A percentile compares a stretch with the other conserved stretches of the same genome.
These are phyloP conservation scores for Allium fistulosum DNA, from an alignment of 106 monocot species.

Conservation along the genomic window DNA sequence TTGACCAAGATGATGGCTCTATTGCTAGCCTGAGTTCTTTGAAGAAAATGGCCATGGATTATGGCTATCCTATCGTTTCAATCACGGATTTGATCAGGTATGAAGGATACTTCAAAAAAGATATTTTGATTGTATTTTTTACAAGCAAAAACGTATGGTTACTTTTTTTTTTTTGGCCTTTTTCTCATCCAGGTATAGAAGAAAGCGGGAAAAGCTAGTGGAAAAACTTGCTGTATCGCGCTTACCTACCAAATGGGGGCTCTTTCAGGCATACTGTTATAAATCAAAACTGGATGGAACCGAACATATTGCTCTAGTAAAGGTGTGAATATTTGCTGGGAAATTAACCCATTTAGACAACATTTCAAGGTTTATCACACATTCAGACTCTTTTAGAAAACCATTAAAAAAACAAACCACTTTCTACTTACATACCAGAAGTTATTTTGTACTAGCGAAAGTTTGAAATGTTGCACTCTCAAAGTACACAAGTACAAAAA, in stretches of 20 bases:
- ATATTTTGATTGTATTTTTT: too few species aligned
- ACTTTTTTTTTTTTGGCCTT: too few species aligned
- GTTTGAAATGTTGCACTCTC: too few species aligned
- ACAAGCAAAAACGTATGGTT: too few species aligned
- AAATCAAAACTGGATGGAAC: conserved; percentile 71
- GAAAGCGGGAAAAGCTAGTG: conserved; percentile 75
- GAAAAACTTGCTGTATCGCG: conserved; percentile 62
- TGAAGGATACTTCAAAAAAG: background rate
- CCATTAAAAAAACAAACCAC: too few species aligned
- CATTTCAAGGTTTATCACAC: background rate
- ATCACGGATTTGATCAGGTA: conserved; percentile 75
- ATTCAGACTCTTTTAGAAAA: background rate
- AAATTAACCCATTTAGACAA: background rate
- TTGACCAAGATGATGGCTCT: conserved; percentile 70
- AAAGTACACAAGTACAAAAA: too few species aligned
- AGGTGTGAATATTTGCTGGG: conserved; percentile 27
- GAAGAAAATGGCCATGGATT: conserved; percentile 38
- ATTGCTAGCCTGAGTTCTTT: conserved; percentile 37
- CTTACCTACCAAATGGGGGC: conserved; percentile 80
- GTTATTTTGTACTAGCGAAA: too few species aligned
- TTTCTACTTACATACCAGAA: too few species aligned
- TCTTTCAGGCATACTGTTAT: conserved; percentile 69
- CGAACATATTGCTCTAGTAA: conserved; percentile 78
- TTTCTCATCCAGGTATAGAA: conserved; percentile 51
- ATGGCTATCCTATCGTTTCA: conserved; percentile 48